Evolutionary conservation across 257 asterid genomes (phyloP).

Genomic region (Asclepias syriaca): DNA sequence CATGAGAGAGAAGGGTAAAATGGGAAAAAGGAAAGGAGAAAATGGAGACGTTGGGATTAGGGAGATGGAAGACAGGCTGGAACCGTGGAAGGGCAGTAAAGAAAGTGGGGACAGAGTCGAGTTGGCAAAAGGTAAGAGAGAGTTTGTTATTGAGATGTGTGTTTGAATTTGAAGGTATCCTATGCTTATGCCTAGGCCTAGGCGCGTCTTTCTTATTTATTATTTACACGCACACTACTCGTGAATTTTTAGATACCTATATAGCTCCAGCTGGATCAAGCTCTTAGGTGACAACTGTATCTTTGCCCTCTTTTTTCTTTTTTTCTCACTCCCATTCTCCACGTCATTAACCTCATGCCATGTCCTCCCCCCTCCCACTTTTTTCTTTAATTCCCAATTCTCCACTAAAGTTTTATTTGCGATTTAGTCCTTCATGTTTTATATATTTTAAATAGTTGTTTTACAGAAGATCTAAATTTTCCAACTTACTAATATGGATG

Average conservation of each 20-base stretch:
- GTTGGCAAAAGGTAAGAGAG: slow-evolving; percentile 13
- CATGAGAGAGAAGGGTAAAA: slow-evolving; percentile 3
- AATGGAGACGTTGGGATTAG: slow-evolving; percentile 10
- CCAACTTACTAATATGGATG: too few relatives aligned
- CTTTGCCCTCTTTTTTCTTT: neutral
- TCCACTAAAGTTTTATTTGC: too few relatives aligned
- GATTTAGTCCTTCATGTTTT: too few relatives aligned
- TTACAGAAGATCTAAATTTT: too few relatives aligned
- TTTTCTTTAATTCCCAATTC: too few relatives aligned
- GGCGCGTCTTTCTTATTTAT: neutral
- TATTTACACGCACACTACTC: slow-evolving; percentile 18
- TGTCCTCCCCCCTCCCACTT: neutral
- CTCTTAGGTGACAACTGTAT: slow-evolving; percentile 22
- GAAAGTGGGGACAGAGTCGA: slow-evolving; percentile 12
- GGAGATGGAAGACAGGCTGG: slow-evolving; percentile 28
- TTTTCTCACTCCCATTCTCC: neutral
- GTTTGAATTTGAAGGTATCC: slow-evolving; percentile 22
- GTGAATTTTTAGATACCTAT: slow-evolving; percentile 9
- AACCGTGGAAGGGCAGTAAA: neutral
- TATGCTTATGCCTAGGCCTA: neutral
- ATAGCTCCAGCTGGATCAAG: slow-evolving; percentile 29
- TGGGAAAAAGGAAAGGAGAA: neutral
- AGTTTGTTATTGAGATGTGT: slow-evolving; percentile 17
- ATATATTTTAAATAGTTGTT: too few relatives aligned
- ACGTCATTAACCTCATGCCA: neutral